phyloP scores from a whole-genome alignment of 129 eudicot genomes.

The Rutidosis leptorrhynchoides region DNA sequence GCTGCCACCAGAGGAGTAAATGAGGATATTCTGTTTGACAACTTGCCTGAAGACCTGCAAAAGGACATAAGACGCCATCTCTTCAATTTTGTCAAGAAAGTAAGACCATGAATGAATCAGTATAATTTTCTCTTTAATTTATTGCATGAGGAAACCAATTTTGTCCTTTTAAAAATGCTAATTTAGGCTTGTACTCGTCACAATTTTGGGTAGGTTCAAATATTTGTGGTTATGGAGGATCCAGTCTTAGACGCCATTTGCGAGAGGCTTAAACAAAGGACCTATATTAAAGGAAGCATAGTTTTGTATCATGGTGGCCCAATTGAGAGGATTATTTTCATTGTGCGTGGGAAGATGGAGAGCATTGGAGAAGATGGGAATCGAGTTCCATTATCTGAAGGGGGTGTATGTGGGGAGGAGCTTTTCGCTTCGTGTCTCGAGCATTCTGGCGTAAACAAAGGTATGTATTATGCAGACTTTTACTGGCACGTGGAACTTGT shows the following conservation, averaged over 20 bases:
- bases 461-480: too few species aligned
- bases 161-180: too few species aligned
- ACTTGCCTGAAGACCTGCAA: conserved; percentile 80
- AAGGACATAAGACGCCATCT: conserved; percentile 77
- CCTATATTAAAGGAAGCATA: conserved; percentile 68
- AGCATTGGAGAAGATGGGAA: conserved; percentile 62
- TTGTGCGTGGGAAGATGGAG: conserved; percentile 69
- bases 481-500: too few species aligned
- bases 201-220: too few species aligned
- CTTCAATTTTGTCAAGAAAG: conserved; percentile 56
- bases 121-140: too few species aligned
- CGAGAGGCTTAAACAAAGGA: conserved; percentile 58
- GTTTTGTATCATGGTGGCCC: conserved; percentile 45
- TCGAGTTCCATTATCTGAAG: conserved; percentile 44
- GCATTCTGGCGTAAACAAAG: conserved; percentile 55
- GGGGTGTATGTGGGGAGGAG: conserved; percentile 85
- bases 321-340: conserved; percentile 68
- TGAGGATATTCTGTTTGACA: conserved; percentile 64
- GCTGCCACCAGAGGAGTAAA: conserved; percentile 78
- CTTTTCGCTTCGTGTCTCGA: conserved; percentile 84
- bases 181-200: too few species aligned
- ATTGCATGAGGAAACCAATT: background rate
- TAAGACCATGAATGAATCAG: too few species aligned
- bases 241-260: conserved; percentile 67
- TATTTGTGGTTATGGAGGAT: conserved; percentile 57